Percentiles rank a stretch among this genome's conserved stretches.
Evolutionary conservation across 2,329 filamentous ascomycete genomes (phyloP).

Genomic region (Mycosphaerella arachidis): DNA sequence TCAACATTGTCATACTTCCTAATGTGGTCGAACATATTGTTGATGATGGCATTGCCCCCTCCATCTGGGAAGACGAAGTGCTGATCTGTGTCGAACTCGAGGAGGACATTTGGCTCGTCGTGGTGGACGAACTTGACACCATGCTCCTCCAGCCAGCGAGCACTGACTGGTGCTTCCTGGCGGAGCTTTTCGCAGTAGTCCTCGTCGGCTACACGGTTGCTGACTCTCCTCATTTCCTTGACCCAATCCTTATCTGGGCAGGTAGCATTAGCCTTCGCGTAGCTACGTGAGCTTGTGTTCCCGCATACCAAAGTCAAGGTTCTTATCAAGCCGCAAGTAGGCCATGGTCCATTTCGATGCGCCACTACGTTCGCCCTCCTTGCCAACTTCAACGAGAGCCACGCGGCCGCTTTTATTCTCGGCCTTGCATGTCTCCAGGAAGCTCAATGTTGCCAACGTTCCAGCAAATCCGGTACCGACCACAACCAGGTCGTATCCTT

Average conservation of each 20-base stretch:
- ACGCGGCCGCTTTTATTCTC: slow-evolving; percentile 35
- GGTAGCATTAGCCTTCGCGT: neutral
- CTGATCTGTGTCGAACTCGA: slow-evolving; percentile 40
- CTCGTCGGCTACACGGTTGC: slow-evolving; percentile 37
- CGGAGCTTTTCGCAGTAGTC: slow-evolving; percentile 40
- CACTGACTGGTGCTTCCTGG: slow-evolving; percentile 35
- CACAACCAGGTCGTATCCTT: slow-evolving; percentile 38
- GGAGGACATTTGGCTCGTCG: slow-evolving; percentile 38
- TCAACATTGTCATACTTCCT: slow-evolving; percentile 32
- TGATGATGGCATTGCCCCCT: slow-evolving; percentile 38
- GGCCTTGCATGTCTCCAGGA: slow-evolving; percentile 38
- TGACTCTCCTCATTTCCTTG: slow-evolving; percentile 35
- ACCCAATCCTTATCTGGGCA: slow-evolving; percentile 33
- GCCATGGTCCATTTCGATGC: slow-evolving; percentile 42
- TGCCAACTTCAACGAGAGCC: slow-evolving; percentile 39
- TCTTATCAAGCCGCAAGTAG: slow-evolving; percentile 39
- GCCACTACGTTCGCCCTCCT: slow-evolving; percentile 38
- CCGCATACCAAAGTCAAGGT: slow-evolving; percentile 30
- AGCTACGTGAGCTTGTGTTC: neutral
- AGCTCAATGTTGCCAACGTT: slow-evolving; percentile 39
- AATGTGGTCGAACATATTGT: slow-evolving; percentile 37
- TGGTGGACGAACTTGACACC: slow-evolving; percentile 37
- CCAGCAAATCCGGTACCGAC: slow-evolving; percentile 41
- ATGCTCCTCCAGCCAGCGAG: slow-evolving; percentile 36
- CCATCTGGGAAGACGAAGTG: slow-evolving; percentile 41